Base-by-base conservation (phyloP, 306 rosid species). In the Glycine soja region DNA sequence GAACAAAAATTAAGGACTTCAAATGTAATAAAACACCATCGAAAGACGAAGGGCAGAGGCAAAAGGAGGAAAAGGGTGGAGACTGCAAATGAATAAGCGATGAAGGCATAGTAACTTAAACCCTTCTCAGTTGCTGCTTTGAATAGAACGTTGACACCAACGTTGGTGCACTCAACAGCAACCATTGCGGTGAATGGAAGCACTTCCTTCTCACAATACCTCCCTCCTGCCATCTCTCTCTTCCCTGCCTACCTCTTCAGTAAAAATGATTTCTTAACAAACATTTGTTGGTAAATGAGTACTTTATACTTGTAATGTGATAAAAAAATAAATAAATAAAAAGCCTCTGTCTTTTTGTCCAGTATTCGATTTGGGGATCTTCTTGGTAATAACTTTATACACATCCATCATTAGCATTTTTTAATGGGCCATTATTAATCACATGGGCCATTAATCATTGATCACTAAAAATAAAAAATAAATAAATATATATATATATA, bases 121-220 rank as follows among this genome's bases (percentile, higher is more conserved):
- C 95, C 90, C 71, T 73, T 79, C 16, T 65, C 52, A 16, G 80
- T 53, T 16, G 93, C 97, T 76, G 87, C 86, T 84, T 94, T 94
- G 86, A 84, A 90, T 10, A 89, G 52, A 64, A 83, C 48, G 58
- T 56, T 80, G 0, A 87, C 83, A 47, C 89, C 93, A 59, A 94
- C 91, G 46, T 65, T 81, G 6, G 81, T 65, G 76, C 88, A 84
- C 75, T 92, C 93, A 0, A 74, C 61, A 7, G 86, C 81, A 0
- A 89, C 70, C 90, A 94, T 79, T 19, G 87, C 92, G 0, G 66
- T 57, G 52, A 92, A 80, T 6, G 94, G 92, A 43, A 82, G 47
- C 18, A 86, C 89, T 3, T 88, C 92, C 62, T 47, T 83, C 80
- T 75, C 73, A 36, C 82, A 78, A 16, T 13, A 5, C 10, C 70